A percentile compares a stretch with the other conserved stretches of the same genome.
phyloP scores from a whole-genome alignment of 805 yeast genomes.

The Isabelozyma pseudorhagii region DNA sequence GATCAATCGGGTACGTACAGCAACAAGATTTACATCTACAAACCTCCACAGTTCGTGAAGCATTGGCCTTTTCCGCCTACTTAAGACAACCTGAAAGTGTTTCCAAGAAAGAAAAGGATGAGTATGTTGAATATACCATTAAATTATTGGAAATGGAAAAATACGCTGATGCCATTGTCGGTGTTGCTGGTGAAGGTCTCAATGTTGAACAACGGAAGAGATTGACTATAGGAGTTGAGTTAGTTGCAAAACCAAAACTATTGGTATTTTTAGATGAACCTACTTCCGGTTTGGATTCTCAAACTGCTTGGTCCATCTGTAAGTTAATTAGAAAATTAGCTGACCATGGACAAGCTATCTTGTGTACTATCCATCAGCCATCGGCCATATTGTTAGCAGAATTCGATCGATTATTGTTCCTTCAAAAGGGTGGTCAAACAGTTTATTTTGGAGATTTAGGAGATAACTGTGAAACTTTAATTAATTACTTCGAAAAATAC shows the following conservation, averaged over 20 bases:
- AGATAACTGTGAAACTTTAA: conserved; percentile 50
- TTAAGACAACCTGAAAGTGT: conserved; percentile 23
- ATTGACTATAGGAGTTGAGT: conserved; percentile 30
- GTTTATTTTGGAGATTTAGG: conserved; percentile 78
- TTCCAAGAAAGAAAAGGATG: conserved; percentile 18
- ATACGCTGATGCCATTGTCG: conserved; percentile 30
- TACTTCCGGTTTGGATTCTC: conserved; percentile 37
- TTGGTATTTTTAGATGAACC: conserved; percentile 34
- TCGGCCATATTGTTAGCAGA: conserved; percentile 71
- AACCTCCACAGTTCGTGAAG: conserved; percentile 29
- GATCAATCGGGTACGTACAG: conserved; percentile 32
- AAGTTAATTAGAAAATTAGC: conserved; percentile 30
- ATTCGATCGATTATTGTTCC: conserved; percentile 68
- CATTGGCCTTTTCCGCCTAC: conserved; percentile 22
- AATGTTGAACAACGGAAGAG: conserved; percentile 34
- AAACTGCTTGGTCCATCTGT: conserved; percentile 37
- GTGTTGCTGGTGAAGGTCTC: conserved; percentile 33
- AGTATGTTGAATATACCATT: conserved; percentile 22
- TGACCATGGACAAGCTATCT: conserved; percentile 32
- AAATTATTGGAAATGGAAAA: conserved; percentile 21
- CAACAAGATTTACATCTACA: conserved; percentile 32
- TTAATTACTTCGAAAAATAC: conserved; percentile 60
- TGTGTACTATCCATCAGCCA: conserved; percentile 73
- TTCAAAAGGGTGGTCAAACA: conserved; percentile 69
- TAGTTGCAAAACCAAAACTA: conserved; percentile 26